Percentiles rank a stretch among this genome's conserved stretches.
Evolutionary conservation across 768 basidiomycete genomes (phyloP).

Genomic region (Suillus fuscotomentosus): DNA sequence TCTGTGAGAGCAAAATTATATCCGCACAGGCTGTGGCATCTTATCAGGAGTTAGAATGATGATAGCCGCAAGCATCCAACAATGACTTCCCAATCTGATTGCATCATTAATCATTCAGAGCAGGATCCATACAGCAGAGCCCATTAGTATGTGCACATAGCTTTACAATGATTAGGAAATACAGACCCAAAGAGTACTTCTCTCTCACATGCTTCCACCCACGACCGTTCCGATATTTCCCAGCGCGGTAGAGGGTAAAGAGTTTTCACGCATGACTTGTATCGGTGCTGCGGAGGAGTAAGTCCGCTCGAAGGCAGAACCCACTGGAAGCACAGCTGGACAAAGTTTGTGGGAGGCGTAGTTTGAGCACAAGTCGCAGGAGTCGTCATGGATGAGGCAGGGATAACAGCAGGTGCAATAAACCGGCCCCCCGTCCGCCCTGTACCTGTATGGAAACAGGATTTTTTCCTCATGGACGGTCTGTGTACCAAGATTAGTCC

Average conservation of each 20-base stretch:
- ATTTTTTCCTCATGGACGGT: background rate
- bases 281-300: constrained; percentile 1
- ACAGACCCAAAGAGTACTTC: constrained; percentile 2
- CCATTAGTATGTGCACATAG: background rate
- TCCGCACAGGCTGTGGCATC: constrained; percentile 7
- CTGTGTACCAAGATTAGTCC: background rate
- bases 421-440: constrained; percentile 12
- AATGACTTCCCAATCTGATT: constrained; percentile 11
- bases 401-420: constrained; percentile 5
- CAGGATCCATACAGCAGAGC: background rate
- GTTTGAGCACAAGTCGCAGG: background rate
- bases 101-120: background rate
- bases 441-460: constrained; percentile 5
- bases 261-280: constrained; percentile 3
- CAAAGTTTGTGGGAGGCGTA: background rate
- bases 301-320: constrained; percentile 2
- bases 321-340: background rate
- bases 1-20: constrained; percentile 8
- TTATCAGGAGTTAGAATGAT: constrained; percentile 9
- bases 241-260: background rate
- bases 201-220: constrained; percentile 3
- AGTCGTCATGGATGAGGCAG: background rate
- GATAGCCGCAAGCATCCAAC: constrained; percentile 14
- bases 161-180: background rate
- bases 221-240: constrained; percentile 4